Base-by-base conservation (phyloP, 768 basidiomycete species). In the Tulasnella sp. region DNA sequence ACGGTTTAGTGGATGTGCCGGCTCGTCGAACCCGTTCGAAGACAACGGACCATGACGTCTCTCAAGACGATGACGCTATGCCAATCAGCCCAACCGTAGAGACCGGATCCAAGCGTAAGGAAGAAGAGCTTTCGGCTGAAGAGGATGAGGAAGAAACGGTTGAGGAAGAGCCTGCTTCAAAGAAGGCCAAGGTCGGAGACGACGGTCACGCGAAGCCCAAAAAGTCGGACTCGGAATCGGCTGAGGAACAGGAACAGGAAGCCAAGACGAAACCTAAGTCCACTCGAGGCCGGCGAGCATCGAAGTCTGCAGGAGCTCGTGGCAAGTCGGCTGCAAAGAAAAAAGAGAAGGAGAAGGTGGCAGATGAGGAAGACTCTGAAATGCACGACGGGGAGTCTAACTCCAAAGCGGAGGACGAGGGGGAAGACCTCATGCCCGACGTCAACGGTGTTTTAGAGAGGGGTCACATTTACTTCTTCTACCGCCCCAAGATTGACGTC, bases 391-490 rank as follows among this genome's bases (percentile, higher is more conserved):
- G 32, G 14, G n/a, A 47, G 12, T 11, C 52, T n/a, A n/a, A n/a
- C n/a, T n/a, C n/a, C 22, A 59, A 59, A 9, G 26, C 52, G 12
- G 52, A 22, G 6, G 14, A 22, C n/a, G 52, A 29, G 22, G 52
- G 32, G 26, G 64, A 65, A 36, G 64, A 65, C 34, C 35, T 65
- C n/a, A 69, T 41, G 34, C 34, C 66, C 8, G 32, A 59, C 36
- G 39, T 44, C n/a, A 34, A 63, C 39, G 71, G 71, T 19, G 62
- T 72, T 47, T 62, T 72, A n/a, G 62, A 64, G 34, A 34, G 64
- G 22, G 71, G 71, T 19, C 69, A 52, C 44, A 40, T 72, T 16
- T 64, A 64, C 62, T 72, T 72, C 44, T 72, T 72, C 71, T 72
- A 72, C 41, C 71, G 71, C 16, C 36, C 62, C 34, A 63, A 72